Evolutionary conservation across 768 basidiomycete genomes (phyloP).

Genomic region (Coprinopsis marcescibilis): DNA sequence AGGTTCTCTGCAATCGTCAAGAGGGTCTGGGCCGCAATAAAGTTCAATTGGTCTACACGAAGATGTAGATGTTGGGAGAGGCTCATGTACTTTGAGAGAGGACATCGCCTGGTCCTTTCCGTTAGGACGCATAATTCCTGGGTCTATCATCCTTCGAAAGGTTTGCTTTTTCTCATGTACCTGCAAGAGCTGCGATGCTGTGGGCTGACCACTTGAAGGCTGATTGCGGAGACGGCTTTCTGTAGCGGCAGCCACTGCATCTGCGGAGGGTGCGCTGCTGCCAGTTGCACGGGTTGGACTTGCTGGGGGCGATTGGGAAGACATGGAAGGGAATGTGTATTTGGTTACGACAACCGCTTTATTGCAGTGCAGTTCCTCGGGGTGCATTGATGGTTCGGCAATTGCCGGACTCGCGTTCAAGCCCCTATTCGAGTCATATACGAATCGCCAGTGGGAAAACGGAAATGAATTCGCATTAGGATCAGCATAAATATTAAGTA

Average conservation of each 20-base stretch:
- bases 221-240: conserved; percentile 33
- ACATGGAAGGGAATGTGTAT: conserved; percentile 6
- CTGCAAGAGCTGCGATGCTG: conserved; percentile 34
- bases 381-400: too few species aligned
- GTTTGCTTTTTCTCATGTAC: conserved; percentile 65
- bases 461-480: too few species aligned
- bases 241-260: conserved; percentile 38
- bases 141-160: conserved; percentile 74
- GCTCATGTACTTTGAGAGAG: conserved; percentile 53
- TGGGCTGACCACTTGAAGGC: conserved; percentile 21
- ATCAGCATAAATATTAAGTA: not conserved
- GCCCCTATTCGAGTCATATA: too few species aligned
- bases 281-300: conserved; percentile 5
- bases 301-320: conserved; percentile 7
- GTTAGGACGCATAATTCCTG: conserved; percentile 72
- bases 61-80: conserved; percentile 3
- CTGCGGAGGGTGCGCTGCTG: conserved; percentile 21
- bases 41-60: conserved; percentile 14
- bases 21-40: conserved; percentile 43
- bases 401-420: too few species aligned
- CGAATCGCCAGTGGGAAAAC: too few species aligned
- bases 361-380: too few species aligned
- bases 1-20: conserved; percentile 69
- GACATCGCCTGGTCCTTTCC: conserved; percentile 51
- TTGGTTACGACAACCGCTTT: not conserved